phyloP scores from a whole-genome alignment of 257 asterid species.

The Jacaranda copaia region DNA sequence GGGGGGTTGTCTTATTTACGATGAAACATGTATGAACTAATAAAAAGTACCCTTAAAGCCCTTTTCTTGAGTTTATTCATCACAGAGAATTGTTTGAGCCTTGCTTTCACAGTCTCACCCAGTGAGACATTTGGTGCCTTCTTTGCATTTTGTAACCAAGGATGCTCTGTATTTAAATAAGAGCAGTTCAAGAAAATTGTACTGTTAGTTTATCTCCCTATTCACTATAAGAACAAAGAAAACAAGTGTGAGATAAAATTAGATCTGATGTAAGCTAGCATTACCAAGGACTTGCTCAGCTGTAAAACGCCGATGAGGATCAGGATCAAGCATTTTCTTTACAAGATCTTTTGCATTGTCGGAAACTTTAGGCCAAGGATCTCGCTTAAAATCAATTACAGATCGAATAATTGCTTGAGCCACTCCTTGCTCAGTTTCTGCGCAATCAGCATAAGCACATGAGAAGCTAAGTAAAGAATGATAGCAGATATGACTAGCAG shows the following conservation, averaged over 20 bases:
- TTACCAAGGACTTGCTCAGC: slow-evolving; percentile 78
- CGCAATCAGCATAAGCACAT: slow-evolving; percentile 17
- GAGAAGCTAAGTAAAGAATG: neutral
- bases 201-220: neutral
- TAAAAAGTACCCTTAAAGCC: slow-evolving; percentile 60
- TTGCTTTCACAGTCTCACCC: slow-evolving; percentile 80
- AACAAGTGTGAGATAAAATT: neutral
- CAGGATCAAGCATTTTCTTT: slow-evolving; percentile 80
- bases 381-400: slow-evolving; percentile 71
- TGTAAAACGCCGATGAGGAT: slow-evolving; percentile 65
- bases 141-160: slow-evolving; percentile 71
- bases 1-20: neutral
- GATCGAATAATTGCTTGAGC: slow-evolving; percentile 88
- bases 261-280: slow-evolving; percentile 14
- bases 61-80: slow-evolving; percentile 77
- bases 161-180: slow-evolving; percentile 57
- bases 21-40: neutral
- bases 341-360: slow-evolving; percentile 83
- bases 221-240: neutral
- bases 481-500: too few relatives aligned
- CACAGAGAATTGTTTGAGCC: slow-evolving; percentile 74
- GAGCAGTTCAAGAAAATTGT: neutral
- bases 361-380: slow-evolving; percentile 86
- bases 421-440: slow-evolving; percentile 91
- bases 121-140: slow-evolving; percentile 73